Evolutionary conservation across 768 basidiomycete species (phyloP).

Genomic region (Wakefieldia striispora): DNA sequence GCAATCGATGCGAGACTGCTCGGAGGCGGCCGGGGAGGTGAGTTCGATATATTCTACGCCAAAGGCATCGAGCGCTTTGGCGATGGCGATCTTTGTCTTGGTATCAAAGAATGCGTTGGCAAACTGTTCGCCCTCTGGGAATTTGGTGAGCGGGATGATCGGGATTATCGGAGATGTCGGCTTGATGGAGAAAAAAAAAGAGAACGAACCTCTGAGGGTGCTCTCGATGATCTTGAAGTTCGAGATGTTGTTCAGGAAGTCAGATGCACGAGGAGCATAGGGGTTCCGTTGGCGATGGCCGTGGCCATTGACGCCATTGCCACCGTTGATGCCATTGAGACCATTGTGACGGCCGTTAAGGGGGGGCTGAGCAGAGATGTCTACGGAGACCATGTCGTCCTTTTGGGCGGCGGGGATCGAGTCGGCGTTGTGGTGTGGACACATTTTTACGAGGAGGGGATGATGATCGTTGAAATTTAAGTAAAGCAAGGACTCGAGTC

Average conservation of each 20-base stretch:
- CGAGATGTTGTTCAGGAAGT: constrained; percentile 17
- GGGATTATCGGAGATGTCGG: constrained; percentile 8
- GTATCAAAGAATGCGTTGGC: constrained; percentile 99
- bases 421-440: constrained; percentile 57
- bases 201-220: constrained; percentile 79
- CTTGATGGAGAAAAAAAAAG: not conserved
- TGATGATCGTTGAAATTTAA: too few relatives aligned
- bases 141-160: constrained; percentile 4
- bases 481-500: constrained; percentile 12
- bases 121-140: constrained; percentile 94
- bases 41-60: constrained; percentile 45
- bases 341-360: constrained; percentile 39
- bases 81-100: constrained; percentile 99
- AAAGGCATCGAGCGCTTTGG: constrained; percentile 96
- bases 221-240: constrained; percentile 95
- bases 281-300: constrained; percentile 50
- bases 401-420: constrained; percentile 36
- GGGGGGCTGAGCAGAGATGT: constrained; percentile 39
- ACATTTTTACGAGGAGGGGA: constrained; percentile 27
- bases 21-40: not conserved
- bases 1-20: constrained; percentile 54
- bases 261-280: too few relatives aligned
- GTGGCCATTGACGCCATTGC: constrained; percentile 38
- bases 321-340: constrained; percentile 37
- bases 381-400: constrained; percentile 70